phyloP scores from a whole-genome alignment of 495 filamentous ascomycete species.

The Neurospora sp. region DNA sequence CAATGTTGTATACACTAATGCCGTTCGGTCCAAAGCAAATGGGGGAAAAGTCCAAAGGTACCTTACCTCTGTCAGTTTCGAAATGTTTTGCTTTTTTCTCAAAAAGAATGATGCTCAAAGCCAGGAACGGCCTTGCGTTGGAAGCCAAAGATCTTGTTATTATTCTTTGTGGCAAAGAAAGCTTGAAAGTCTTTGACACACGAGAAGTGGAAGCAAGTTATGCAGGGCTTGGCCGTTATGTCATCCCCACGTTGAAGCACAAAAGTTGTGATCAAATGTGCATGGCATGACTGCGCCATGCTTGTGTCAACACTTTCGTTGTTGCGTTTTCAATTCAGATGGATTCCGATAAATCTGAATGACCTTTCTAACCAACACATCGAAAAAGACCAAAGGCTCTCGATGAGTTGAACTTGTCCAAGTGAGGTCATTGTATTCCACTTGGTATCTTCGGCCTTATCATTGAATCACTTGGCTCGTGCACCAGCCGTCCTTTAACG shows the following conservation, averaged over 20 bases:
- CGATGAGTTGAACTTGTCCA: background rate
- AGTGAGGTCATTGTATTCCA: background rate
- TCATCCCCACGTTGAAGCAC: background rate
- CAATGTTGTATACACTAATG: no score
- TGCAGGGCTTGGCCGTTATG: background rate
- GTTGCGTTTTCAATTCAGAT: background rate
- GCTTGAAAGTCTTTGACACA: background rate
- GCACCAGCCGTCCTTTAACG: background rate
- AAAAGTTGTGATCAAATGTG: background rate
- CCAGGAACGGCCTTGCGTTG: background rate
- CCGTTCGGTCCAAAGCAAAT: no score
- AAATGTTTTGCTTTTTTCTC: background rate
- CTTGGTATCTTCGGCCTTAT: background rate
- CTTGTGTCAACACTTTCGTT: background rate
- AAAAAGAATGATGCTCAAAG: background rate
- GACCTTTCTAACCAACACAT: background rate
- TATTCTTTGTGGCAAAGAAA: background rate
- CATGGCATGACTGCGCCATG: background rate
- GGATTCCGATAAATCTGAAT: background rate
- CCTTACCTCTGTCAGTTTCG: no score
- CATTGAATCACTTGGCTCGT: background rate
- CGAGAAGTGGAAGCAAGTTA: background rate
- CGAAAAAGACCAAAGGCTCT: background rate
- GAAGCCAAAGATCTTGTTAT: background rate
- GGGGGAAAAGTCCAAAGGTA: no score